These are phyloP conservation scores for Arachnomyces sp. DNA, from an alignment of 2,329 filamentous ascomycete genomes.

Conservation along the genomic window DNA sequence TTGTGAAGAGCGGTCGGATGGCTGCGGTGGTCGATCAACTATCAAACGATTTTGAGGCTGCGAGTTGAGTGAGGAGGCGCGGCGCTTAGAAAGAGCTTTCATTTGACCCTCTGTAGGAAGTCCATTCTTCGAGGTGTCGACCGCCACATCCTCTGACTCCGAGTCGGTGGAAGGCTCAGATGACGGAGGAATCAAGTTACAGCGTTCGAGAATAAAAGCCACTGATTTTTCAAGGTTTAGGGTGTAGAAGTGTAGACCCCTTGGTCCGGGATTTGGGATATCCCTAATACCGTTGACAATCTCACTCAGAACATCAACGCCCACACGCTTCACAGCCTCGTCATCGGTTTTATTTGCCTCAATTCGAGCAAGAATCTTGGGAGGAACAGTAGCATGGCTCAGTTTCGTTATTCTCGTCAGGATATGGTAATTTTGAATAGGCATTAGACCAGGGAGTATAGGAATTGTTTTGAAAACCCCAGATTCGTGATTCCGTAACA, in stretches of 20 bases:
- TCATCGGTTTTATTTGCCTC: constrained; percentile 41
- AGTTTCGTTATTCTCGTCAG: constrained; percentile 89
- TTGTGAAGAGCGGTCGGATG: constrained; percentile 26
- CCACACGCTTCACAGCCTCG: constrained; percentile 41
- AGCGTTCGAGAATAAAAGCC: constrained; percentile 81
- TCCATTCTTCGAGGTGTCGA: constrained; percentile 25
- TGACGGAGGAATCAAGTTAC: constrained; percentile 64
- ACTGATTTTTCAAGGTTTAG: constrained; percentile 95
- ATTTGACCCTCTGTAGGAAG: constrained; percentile 17
- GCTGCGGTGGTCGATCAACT: constrained; percentile 50
- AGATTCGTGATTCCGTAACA: constrained; percentile 70
- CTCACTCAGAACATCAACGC: constrained; percentile 64
- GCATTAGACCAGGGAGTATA: constrained; percentile 94
- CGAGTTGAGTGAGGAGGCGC: constrained; percentile 72
- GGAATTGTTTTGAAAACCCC: constrained; percentile 78
- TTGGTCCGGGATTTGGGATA: constrained; percentile 52
- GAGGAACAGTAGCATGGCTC: constrained; percentile 77
- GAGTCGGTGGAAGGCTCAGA: constrained; percentile 36
- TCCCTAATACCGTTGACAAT: constrained; percentile 71
- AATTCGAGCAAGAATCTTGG: constrained; percentile 58
- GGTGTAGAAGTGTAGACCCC: constrained; percentile 96
- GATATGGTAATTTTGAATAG: constrained; percentile 95
- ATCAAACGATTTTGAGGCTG: constrained; percentile 85
- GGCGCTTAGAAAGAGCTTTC: constrained; percentile 41
- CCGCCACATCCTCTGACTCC: constrained; percentile 38